Base-by-base conservation (phyloP, 2,329 filamentous ascomycete genomes). In the Diaporthe caulivora region DNA sequence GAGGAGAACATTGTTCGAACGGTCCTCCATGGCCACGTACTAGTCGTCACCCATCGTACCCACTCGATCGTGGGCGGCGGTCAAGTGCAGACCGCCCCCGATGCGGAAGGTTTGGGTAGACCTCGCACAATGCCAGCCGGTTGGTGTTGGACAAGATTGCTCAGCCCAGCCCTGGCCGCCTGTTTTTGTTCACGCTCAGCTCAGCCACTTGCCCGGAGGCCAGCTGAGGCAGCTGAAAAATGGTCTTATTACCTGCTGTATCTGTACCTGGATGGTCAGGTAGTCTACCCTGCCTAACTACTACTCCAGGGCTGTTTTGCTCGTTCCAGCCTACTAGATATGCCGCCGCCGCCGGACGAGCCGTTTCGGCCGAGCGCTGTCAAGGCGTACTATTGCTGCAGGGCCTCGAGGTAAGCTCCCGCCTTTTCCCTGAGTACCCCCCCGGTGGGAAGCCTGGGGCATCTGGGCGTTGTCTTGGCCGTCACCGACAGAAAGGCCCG, bases 21-120 rank as follows among this genome's bases (percentile, higher is more conserved):
- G 62, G 62, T 13, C 11, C 37, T 40, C 37, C 7, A 10, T 40
- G n/a, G n/a, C 11, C 37, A 10, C 13, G 37, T 40, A 10, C 34
- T 9, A 34, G 7, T 40, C 37, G 37, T 40, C 37, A 13, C 7
- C 7, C 47, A 24, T 31, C 44, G 31, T 26, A 26, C 21, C 62
- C 62, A 67, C 62, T 34, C 31, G 13, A 65, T 53, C 31, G 13
- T 26, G 62, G 62, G 62, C 62, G 47, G 62, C 62, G 31, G 47
- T 67, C 47, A 65, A 51, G 18, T 26, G 62, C 62, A 67, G 62
- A 67, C 62, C 62, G 62, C 62, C 62, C 62, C 62, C 44, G 13
- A 11, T 3, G 31, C 15, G 29, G 8, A 47, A 26, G 13, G 7
- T 53, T 21, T 67, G 44, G 47, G 31, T 9, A 67, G 44, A n/a